These are phyloP conservation scores for Escallonia rubra DNA, from an alignment of 129 eudicot species.

Conservation along the genomic window DNA sequence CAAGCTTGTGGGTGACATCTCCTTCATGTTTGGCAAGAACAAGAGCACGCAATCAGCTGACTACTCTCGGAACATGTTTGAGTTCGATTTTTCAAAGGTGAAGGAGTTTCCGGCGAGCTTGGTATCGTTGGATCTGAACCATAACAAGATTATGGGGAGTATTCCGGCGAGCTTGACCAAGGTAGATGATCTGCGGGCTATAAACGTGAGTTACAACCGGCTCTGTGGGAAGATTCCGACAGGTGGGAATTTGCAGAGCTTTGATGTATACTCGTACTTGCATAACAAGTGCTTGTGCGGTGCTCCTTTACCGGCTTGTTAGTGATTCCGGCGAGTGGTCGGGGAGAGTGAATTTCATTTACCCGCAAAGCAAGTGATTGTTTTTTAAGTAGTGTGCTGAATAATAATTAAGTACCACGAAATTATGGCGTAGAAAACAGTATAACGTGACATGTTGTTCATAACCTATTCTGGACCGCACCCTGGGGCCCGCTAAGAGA, in stretches of 20 bases:
- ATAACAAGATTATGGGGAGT: slow-evolving; percentile 37
- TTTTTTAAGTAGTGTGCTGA: too few relatives aligned
- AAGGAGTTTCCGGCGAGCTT: slow-evolving; percentile 6
- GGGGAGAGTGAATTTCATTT: too few relatives aligned
- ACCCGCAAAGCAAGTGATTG: too few relatives aligned
- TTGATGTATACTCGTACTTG: slow-evolving; percentile 36
- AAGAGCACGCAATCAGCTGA: slow-evolving; percentile 6
- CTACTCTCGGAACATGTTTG: slow-evolving; percentile 32
- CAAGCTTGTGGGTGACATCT: slow-evolving; percentile 40
- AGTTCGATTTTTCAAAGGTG: slow-evolving; percentile 27
- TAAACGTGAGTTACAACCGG: slow-evolving; percentile 37
- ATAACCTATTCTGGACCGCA: too few relatives aligned
- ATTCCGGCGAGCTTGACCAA: slow-evolving; percentile 29
- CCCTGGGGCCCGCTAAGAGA: too few relatives aligned
- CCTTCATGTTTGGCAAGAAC: slow-evolving; percentile 40
- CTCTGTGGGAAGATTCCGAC: slow-evolving; percentile 42
- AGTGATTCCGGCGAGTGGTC: too few relatives aligned
- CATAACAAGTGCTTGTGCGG: slow-evolving; percentile 49
- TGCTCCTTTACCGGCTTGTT: slow-evolving; percentile 7
- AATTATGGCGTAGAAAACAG: too few relatives aligned
- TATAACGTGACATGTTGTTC: too few relatives aligned
- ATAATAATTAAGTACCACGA: too few relatives aligned
- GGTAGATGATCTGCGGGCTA: slow-evolving; percentile 10
- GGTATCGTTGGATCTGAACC: slow-evolving; percentile 24
- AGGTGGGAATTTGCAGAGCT: slow-evolving; percentile 39